Evolutionary conservation across 148 eudicot species (phyloP).

Genomic region (Rhododendron simsii): DNA sequence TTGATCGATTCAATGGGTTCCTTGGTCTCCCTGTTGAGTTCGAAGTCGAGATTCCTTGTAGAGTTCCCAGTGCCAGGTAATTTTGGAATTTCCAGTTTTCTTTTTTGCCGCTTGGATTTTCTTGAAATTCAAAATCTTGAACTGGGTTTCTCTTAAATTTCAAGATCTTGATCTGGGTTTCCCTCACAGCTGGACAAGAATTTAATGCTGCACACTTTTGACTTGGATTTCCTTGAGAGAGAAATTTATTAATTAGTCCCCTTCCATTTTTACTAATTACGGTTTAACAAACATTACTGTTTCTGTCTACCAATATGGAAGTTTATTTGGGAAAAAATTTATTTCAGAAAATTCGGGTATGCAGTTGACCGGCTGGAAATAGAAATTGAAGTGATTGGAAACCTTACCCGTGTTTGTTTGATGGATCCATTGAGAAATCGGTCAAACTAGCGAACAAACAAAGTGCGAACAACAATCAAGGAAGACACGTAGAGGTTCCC

Average conservation of each 20-base stretch:
- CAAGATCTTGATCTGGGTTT: neutral
- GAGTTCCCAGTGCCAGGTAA: slow-evolving; percentile 90
- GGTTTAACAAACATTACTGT: neutral
- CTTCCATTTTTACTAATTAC: neutral
- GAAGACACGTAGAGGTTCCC: neutral
- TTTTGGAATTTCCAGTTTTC: neutral
- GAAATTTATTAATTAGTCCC: neutral
- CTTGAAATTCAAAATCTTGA: neutral
- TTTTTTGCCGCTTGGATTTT: neutral
- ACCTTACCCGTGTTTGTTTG: neutral
- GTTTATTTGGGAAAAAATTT: neutral
- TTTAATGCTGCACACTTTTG: neutral
- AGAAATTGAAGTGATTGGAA: neutral
- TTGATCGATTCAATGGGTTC: slow-evolving; percentile 82
- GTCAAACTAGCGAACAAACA: no score
- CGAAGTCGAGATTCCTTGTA: slow-evolving; percentile 59
- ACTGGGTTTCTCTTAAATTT: neutral
- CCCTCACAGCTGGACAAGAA: neutral
- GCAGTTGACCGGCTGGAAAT: neutral
- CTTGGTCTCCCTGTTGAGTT: slow-evolving; percentile 82
- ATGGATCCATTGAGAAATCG: neutral
- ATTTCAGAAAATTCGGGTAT: neutral
- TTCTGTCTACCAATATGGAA: neutral
- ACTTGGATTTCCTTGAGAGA: neutral
- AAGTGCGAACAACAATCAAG: neutral